A percentile compares a stretch with the other conserved stretches of the same genome.
phyloP scores from a whole-genome alignment of 352 stramenopile genomes.

The Pythium folliculosum region DNA sequence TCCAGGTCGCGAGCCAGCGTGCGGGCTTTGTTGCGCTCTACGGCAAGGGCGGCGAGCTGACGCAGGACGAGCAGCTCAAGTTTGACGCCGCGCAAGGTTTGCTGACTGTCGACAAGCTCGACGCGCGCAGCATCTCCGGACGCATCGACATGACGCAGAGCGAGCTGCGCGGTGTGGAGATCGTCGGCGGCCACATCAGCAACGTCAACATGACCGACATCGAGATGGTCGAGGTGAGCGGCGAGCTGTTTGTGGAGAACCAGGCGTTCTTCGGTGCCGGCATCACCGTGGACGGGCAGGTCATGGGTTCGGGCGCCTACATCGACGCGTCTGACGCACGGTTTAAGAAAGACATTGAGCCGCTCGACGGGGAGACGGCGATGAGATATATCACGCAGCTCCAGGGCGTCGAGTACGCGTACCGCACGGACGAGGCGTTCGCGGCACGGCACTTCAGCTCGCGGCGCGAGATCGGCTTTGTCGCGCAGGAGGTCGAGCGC shows the following conservation, averaged over 20 bases:
- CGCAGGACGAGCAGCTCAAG: conserved; percentile 53
- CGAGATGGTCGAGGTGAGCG: conserved; percentile 68
- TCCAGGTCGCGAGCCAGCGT: conserved; percentile 62
- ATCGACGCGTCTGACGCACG: conserved; percentile 88
- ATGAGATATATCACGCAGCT: conserved; percentile 31
- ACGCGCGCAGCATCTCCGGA: conserved; percentile 49
- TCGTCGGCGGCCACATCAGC: conserved; percentile 74
- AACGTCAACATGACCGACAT: conserved; percentile 77
- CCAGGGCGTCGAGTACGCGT: conserved; percentile 71
- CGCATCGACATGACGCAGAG: conserved; percentile 83
- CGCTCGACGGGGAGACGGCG: conserved; percentile 36
- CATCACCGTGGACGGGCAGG: conserved; percentile 85
- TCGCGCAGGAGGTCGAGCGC: conserved; percentile 88
- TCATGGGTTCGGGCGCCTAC: conserved; percentile 91
- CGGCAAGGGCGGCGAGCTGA: conserved; percentile 66
- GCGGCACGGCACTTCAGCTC: conserved; percentile 42
- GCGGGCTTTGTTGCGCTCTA: conserved; percentile 67
- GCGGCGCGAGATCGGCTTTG: conserved; percentile 75
- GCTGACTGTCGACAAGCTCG: conserved; percentile 46
- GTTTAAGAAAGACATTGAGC: conserved; percentile 82
- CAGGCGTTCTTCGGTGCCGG: conserved; percentile 83
- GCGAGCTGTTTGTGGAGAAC: conserved; percentile 82
- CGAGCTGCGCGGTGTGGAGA: conserved; percentile 65
- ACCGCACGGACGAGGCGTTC: conserved; percentile 40
- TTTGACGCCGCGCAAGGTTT: conserved; percentile 56